Percentiles rank a stretch among this genome's conserved stretches.
phyloP scores from a whole-genome alignment of 2,329 filamentous ascomycete genomes.

The Metarhizium robertsii region DNA sequence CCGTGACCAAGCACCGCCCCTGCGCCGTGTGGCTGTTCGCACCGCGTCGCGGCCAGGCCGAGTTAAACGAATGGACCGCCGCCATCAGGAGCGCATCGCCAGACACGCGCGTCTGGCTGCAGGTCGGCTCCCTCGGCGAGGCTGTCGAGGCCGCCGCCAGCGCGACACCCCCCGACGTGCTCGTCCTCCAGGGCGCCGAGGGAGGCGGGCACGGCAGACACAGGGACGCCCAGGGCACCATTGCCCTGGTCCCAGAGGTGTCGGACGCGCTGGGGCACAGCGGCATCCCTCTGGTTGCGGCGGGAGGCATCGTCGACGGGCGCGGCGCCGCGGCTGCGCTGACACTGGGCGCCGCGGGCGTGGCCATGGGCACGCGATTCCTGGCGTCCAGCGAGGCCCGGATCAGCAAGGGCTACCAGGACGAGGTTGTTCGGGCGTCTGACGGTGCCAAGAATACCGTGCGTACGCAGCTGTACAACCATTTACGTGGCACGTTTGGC shows the following conservation, averaged over 20 bases:
- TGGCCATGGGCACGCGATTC: constrained; percentile 55
- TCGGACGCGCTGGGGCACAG: constrained; percentile 26
- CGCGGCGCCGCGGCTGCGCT: constrained; percentile 40
- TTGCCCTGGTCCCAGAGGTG: constrained; percentile 41
- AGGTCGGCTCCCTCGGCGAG: constrained; percentile 39
- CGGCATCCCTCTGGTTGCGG: constrained; percentile 37
- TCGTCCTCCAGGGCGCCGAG: constrained; percentile 44
- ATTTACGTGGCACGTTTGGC: constrained; percentile 30
- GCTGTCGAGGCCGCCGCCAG: constrained; percentile 30
- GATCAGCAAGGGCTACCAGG: constrained; percentile 29
- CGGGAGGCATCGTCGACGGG: constrained; percentile 44
- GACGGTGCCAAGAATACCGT: constrained; percentile 30
- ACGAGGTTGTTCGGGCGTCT: constrained; percentile 29
- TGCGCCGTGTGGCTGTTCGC: constrained; percentile 40
- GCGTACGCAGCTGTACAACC: constrained; percentile 35
- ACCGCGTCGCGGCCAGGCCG: constrained; percentile 24
- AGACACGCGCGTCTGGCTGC: constrained; percentile 40
- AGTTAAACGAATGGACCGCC: constrained; percentile 34
- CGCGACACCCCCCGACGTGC: constrained; percentile 31
- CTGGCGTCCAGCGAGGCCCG: constrained; percentile 37
- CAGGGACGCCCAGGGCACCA: constrained; percentile 31
- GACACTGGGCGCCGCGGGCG: constrained; percentile 41
- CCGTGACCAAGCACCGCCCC: constrained; percentile 21
- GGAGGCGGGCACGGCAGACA: constrained; percentile 44
- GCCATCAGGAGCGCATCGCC: constrained; percentile 29